Evolutionary conservation across 2,329 filamentous ascomycete genomes (phyloP).

Genomic region (Cercospora sp.): DNA sequence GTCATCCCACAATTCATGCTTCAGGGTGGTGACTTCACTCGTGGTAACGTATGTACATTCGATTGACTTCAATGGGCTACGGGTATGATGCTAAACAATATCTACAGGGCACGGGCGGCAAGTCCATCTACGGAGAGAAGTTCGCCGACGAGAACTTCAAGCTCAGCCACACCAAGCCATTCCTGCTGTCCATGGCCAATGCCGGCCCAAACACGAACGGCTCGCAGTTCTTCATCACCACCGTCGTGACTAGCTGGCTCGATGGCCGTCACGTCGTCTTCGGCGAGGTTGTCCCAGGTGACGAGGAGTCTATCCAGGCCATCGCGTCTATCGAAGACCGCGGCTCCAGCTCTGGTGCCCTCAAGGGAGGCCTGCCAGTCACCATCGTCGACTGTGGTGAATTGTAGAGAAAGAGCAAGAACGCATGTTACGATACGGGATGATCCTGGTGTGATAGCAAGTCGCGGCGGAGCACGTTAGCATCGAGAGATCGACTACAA

Average conservation of each 20-base stretch:
- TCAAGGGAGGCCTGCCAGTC: slow-evolving; percentile 48
- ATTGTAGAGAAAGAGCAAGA: slow-evolving; percentile 28
- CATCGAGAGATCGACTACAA: not conserved
- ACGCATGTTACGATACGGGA: slow-evolving; percentile 7
- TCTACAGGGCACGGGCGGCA: slow-evolving; percentile 82
- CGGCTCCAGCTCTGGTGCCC: slow-evolving; percentile 55
- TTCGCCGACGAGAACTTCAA: slow-evolving; percentile 97
- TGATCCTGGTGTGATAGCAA: not conserved
- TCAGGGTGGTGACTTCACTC: slow-evolving; percentile 95
- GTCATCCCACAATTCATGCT: slow-evolving; percentile 99
- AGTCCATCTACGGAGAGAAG: slow-evolving; percentile 96
- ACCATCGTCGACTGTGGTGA: slow-evolving; percentile 55
- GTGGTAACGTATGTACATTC: slow-evolving; percentile 71
- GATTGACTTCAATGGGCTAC: too few species aligned
- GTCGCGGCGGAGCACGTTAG: not conserved
- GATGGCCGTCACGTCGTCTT: slow-evolving; percentile 83
- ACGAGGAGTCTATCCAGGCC: slow-evolving; percentile 54
- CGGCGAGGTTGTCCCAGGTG: slow-evolving; percentile 65
- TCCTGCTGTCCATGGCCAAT: slow-evolving; percentile 97
- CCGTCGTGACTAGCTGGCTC: slow-evolving; percentile 66
- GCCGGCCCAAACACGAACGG: slow-evolving; percentile 92
- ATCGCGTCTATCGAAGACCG: slow-evolving; percentile 62
- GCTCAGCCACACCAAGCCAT: slow-evolving; percentile 85
- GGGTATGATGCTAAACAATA: slow-evolving; percentile 13
- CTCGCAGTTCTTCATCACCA: slow-evolving; percentile 73